Evolutionary conservation across 1,284 basidiomycete species (phyloP), one percentile per base, ranked within the genome.

Genomic region (Moniliella sp.): DNA sequence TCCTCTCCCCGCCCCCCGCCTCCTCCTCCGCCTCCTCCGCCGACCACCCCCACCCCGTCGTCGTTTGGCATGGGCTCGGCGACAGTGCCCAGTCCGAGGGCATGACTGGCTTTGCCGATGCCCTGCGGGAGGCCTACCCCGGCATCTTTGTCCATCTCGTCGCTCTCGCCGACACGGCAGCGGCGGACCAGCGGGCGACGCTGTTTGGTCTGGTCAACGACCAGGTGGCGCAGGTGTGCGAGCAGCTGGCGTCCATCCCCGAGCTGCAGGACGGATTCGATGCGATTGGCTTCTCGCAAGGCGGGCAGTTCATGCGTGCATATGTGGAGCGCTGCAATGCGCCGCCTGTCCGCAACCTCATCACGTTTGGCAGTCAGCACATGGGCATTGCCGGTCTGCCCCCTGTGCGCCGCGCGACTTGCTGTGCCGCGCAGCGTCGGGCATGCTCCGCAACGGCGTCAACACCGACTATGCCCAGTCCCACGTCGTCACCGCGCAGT

Each of bases 61-160:
- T 91, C 19, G 65, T 94, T 37, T 94, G 86, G 88, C 88, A 97
- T 63, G 88, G 88, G 4, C 67, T 94, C 27, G 84, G 78, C 64
- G 69, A 71, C 52, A 65, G 65, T 17, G 64, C 63, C 14, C 58
- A 64, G 28, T 62, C 63, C 1, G 44, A 58, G 5, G 63, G 62
- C 5, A 62, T 68, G 42, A 32, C 74, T 72, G 65, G 73, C 32
- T 78, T 88, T 49, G 69, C 71, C 32, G 61, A 66, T 2, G 62
- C 70, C 39, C 70, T 91, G 46, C 68, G 75, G 55, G 63, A 69
- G 0, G 67, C 77, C 15, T 73, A 83, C 60, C 76, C 76, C 0
- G 80, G 77, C 3, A 78, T 93, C 30, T 91, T 76, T 54, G 69
- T 93, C 8, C 75, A 93, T 58, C 75, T 75, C 1, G 65, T 94